Conservation (phyloP, 257 asterid genomes). For the Marsdenia floribunda region DNA sequence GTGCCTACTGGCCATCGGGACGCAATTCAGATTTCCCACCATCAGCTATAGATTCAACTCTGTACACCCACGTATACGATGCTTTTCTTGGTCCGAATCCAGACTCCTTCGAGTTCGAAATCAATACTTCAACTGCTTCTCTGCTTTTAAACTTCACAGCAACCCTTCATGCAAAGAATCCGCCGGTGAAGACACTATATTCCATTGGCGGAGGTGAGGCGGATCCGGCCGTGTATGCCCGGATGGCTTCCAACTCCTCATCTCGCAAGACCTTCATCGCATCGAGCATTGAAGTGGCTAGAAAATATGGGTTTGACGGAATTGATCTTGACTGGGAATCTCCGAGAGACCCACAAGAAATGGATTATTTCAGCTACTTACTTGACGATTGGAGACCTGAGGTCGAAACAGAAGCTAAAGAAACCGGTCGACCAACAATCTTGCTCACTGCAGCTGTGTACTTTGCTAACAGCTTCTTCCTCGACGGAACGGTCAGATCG, state of each 20-base stretch:
- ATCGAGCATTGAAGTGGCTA: constrained; percentile 57
- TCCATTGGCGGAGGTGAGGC: constrained; percentile 65
- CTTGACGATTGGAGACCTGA: constrained; percentile 62
- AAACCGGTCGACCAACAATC: constrained; percentile 32
- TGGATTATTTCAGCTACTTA: constrained; percentile 42
- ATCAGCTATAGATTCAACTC: constrained; percentile 49
- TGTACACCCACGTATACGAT: constrained; percentile 59
- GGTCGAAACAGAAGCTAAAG: constrained; percentile 35
- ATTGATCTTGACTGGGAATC: constrained; percentile 80
- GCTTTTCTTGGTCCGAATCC: constrained; percentile 56
- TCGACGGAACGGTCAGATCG: constrained; percentile 32
- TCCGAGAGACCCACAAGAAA: constrained; percentile 49
- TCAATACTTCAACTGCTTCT: constrained; percentile 31
- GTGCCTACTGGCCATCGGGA: constrained; percentile 43
- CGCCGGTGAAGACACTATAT: constrained; percentile 41
- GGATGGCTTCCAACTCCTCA: constrained; percentile 38
- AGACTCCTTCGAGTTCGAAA: constrained; percentile 38
- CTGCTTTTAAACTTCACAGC: constrained; percentile 48
- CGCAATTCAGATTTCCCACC: constrained; percentile 26
- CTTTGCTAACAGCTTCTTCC: constrained; percentile 47
- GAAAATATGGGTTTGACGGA: constrained; percentile 60
- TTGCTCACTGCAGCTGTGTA: constrained; percentile 80
- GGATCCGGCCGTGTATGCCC: constrained; percentile 33
- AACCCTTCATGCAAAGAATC: constrained; percentile 41
- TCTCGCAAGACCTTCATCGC: constrained; percentile 40